Evolutionary conservation across 768 basidiomycete species (phyloP).

Genomic region (Guyanaporus albipodus): DNA sequence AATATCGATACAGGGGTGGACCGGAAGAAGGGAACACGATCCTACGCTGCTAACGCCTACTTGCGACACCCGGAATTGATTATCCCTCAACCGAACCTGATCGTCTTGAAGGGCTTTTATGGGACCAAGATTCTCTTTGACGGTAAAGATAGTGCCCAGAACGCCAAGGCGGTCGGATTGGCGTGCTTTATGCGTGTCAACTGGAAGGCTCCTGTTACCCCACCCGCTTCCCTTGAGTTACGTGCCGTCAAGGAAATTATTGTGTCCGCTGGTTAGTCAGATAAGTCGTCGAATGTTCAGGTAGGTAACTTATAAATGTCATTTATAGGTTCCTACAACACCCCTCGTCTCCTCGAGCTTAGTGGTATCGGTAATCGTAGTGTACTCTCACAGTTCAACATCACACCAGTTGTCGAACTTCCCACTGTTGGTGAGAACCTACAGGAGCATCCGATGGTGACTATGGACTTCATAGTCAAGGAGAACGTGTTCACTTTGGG

Average conservation of each 20-base stretch:
- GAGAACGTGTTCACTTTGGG: conserved; percentile 12
- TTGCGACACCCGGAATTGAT: conserved; percentile 7
- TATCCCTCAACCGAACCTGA: conserved; percentile 8
- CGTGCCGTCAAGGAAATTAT: too few relatives aligned
- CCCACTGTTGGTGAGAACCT: conserved; percentile 20
- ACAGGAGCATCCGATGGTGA: conserved; percentile 14
- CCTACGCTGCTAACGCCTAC: conserved; percentile 19
- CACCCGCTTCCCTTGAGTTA: too few relatives aligned
- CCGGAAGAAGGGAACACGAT: conserved; percentile 12
- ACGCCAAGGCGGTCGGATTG: conserved; percentile 8
- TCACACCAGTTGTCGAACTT: conserved; percentile 6
- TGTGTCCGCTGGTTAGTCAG: too few relatives aligned
- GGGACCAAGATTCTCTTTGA: conserved; percentile 13
- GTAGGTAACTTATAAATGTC: background rate
- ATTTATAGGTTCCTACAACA: conserved; percentile 11
- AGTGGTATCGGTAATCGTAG: conserved; percentile 15
- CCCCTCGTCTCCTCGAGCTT: conserved; percentile 18
- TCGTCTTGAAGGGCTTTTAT: conserved; percentile 6
- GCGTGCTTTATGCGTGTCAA: conserved; percentile 10
- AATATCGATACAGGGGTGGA: conserved; percentile 19
- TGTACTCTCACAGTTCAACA: conserved; percentile 13
- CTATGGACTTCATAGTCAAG: conserved; percentile 14
- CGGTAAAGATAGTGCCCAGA: background rate
- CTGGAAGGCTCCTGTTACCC: too few relatives aligned
- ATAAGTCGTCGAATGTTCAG: background rate